Conservation (phyloP, 106 monocot species). For the Alisma plantagoaquatica region DNA sequence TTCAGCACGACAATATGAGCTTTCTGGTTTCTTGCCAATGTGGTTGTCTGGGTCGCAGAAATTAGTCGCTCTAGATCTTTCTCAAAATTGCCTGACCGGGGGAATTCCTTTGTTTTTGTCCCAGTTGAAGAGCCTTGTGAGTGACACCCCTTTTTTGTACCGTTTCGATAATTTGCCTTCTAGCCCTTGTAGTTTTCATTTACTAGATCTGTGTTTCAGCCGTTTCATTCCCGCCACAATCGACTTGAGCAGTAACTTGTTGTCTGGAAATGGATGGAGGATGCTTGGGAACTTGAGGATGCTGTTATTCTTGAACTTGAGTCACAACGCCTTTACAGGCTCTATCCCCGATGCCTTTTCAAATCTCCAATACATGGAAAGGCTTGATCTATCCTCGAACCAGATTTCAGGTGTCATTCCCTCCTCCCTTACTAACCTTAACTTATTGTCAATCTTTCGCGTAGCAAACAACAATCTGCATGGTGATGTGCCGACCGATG, state of each 20-base stretch:
- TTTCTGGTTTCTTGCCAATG: conserved; percentile 35
- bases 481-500: conserved; percentile 45
- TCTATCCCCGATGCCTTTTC: conserved; percentile 43
- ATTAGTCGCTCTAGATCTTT: conserved; percentile 56
- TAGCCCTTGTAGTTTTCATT: no score
- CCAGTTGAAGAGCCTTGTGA: conserved; percentile 46
- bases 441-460: conserved; percentile 64
- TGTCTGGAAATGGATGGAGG: conserved; percentile 48
- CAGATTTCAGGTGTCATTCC: conserved; percentile 49
- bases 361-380: conserved; percentile 49
- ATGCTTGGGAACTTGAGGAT: conserved; percentile 52
- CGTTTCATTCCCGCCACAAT: conserved; percentile 65
- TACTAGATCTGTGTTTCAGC: no score
- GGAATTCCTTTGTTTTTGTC: conserved; percentile 51
- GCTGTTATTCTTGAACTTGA: conserved; percentile 63
- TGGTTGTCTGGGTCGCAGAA: conserved; percentile 45
- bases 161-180: no score
- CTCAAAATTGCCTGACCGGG: conserved; percentile 47
- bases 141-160: no score
- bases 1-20: conserved; percentile 47
- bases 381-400: conserved; percentile 51
- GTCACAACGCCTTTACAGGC: conserved; percentile 46
- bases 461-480: conserved; percentile 49
- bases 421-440: conserved; percentile 43
- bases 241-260: conserved; percentile 37